A percentile compares a stretch with the other conserved stretches of the same genome.
phyloP scores from a whole-genome alignment of 257 asterid genomes.

The Scutellaria minor region DNA sequence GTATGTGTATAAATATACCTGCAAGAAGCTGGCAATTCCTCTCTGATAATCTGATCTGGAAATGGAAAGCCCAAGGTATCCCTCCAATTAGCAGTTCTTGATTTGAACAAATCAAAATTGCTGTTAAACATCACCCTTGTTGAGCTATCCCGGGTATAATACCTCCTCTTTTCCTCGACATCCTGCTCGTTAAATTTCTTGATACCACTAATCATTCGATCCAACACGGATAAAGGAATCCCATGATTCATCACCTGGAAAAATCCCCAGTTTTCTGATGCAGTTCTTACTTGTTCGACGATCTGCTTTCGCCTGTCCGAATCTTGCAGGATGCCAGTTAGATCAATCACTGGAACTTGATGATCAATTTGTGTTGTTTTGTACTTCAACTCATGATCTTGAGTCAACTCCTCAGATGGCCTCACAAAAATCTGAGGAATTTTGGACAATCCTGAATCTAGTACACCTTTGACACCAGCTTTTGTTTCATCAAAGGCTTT shows the following conservation, averaged over 20 bases:
- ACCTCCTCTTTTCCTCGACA: constrained; percentile 47
- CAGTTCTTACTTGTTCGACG: not conserved
- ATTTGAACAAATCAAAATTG: constrained; percentile 47
- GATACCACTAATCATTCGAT: constrained; percentile 39
- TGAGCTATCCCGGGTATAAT: constrained; percentile 48
- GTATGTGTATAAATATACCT: constrained; percentile 39
- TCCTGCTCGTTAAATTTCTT: constrained; percentile 41
- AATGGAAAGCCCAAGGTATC: constrained; percentile 48
- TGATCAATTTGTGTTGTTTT: not conserved
- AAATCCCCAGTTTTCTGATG: constrained; percentile 54
- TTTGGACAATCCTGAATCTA: constrained; percentile 47
- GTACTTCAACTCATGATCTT: constrained; percentile 17
- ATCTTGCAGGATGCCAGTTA: not conserved
- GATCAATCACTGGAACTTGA: constrained; percentile 50
- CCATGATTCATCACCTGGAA: constrained; percentile 61
- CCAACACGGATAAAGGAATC: constrained; percentile 40
- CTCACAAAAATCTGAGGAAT: constrained; percentile 52
- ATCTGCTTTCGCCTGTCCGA: not conserved
- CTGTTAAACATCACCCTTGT: constrained; percentile 40
- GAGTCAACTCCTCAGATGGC: constrained; percentile 34
- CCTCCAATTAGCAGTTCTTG: constrained; percentile 63
- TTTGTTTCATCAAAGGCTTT: constrained; percentile 51
- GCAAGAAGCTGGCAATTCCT: constrained; percentile 53
- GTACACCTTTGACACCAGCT: constrained; percentile 58
- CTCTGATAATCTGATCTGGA: constrained; percentile 29